Evolutionary conservation across 2,329 filamentous ascomycete genomes (phyloP).

Genomic region (Didymosphaeria variabile): DNA sequence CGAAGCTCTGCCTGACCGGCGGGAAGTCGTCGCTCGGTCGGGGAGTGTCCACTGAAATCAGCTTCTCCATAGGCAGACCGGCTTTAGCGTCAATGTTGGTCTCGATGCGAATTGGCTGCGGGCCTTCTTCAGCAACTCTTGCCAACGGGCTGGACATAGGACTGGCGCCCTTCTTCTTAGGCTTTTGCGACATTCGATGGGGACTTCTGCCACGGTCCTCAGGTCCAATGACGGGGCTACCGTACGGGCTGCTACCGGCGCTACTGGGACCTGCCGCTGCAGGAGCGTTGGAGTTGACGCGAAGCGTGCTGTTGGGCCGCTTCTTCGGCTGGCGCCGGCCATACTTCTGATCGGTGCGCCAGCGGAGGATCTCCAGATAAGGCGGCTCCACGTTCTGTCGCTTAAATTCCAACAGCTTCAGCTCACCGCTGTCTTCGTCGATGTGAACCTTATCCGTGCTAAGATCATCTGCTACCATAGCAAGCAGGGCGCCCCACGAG

Average conservation of each 20-base stretch:
- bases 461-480: conserved; percentile 88
- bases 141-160: conserved; percentile 77
- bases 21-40: conserved; percentile 50
- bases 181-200: conserved; percentile 71
- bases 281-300: conserved; percentile 62
- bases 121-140: conserved; percentile 74
- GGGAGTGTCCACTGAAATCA: conserved; percentile 55
- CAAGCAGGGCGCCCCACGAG: conserved; percentile 89
- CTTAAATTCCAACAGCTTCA: conserved; percentile 93
- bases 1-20: conserved; percentile 41
- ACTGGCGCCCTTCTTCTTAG: conserved; percentile 62
- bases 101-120: conserved; percentile 50
- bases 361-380: conserved; percentile 94
- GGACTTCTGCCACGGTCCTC: conserved; percentile 74
- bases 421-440: conserved; percentile 88
- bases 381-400: conserved; percentile 86
- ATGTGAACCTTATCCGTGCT: conserved; percentile 91
- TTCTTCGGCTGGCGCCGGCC: conserved; percentile 67
- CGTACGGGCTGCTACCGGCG: conserved; percentile 67
- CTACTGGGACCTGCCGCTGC: conserved; percentile 55
- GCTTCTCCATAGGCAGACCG: conserved; percentile 45
- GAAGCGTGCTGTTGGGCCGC: conserved; percentile 57
- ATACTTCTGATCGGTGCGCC: conserved; percentile 95
- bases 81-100: conserved; percentile 45
- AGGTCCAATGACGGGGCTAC: conserved; percentile 67